Conservation (phyloP, 164 flowering plant species). For the Santalum album region DNA sequence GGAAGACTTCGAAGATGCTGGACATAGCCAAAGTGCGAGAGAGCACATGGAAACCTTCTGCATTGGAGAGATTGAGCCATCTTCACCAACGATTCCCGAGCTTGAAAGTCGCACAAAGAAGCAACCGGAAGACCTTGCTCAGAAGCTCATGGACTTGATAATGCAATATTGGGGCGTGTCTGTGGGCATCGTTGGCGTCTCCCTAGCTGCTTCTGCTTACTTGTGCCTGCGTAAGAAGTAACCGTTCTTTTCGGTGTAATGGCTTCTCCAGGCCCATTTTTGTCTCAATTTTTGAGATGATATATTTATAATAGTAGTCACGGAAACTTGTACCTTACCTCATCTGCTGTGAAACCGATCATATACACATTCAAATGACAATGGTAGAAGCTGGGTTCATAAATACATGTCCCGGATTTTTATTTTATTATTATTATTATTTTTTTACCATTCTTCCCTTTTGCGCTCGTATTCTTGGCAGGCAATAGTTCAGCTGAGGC, state of each 20-base stretch:
- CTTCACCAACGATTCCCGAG: constrained; percentile 37
- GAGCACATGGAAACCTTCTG: constrained; percentile 57
- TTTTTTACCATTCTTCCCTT: too few relatives aligned
- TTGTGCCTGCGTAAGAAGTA: constrained; percentile 48
- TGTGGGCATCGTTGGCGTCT: constrained; percentile 45
- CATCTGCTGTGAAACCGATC: too few relatives aligned
- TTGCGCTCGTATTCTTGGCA: too few relatives aligned
- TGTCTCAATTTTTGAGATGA: too few relatives aligned
- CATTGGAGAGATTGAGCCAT: constrained; percentile 83
- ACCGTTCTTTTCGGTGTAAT: constrained; percentile 10
- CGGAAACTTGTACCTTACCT: too few relatives aligned
- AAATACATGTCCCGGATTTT: too few relatives aligned
- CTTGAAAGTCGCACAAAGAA: constrained; percentile 31
- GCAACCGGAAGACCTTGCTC: constrained; percentile 10
- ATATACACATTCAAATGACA: too few relatives aligned
- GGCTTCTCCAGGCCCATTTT: too few relatives aligned
- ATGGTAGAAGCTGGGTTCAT: too few relatives aligned
- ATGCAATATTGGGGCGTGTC: constrained; percentile 67
- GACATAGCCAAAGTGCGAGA: constrained; percentile 75
- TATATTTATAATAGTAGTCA: too few relatives aligned
- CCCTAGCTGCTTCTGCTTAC: constrained; percentile 37
- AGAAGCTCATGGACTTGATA: constrained; percentile 30
- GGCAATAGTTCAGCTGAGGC: too few relatives aligned
- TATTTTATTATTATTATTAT: too few relatives aligned
- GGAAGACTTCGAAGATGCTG: constrained; percentile 91